Base-by-base conservation (phyloP, 192 early-diverging fungal genomes). In the Linnemannia hyalina region DNA sequence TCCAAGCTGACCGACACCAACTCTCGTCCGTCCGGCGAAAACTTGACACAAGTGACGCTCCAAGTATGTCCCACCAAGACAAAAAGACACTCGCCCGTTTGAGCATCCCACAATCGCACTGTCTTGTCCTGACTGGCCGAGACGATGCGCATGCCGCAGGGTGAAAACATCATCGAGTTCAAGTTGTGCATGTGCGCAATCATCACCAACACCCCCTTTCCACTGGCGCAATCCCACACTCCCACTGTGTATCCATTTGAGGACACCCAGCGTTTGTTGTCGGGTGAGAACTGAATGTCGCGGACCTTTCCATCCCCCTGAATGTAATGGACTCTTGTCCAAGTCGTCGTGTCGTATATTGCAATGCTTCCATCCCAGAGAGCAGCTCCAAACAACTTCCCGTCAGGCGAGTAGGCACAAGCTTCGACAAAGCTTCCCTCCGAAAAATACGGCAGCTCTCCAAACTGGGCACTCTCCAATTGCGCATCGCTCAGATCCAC, bases 31-130 rank as follows among this genome's bases (percentile, higher is more conserved):
- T 74, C 49, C 29, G 73, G 73, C 5, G 73, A 74, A 74, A 46
- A 74, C 13, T 32, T 49, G 26, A 74, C 73, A n/a, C 42, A 49
- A 16, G 11, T 52, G 35, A 74, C 73, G 8, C 26, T 2, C 4
- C 7, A 15, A 42, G 29, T 74, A 15, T 74, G 73, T 10, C 73
- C 73, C 18, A 9, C 26, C 8, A 74, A 74, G 15, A 36, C 38
- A 40, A 70, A 40, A 4, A 22, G n/a, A 70, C 16, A 40, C 22
- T 35, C 35, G 13, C 68, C 68, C 36, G 68, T 70, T 36, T 20
- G 68, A 26, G 68, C 36, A 11, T 75, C 7, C 74, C 74, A 75
- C 7, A 75, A 4, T 63, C 74, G 57, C 35, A 75, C 26, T 11
- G 73, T 74, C 3, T 16, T 9, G 29, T 74, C 73, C 13, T 6